Evolutionary conservation across 257 asterid genomes (phyloP), one percentile per base, ranked within the genome.

Genomic region (Lantana camara): DNA sequence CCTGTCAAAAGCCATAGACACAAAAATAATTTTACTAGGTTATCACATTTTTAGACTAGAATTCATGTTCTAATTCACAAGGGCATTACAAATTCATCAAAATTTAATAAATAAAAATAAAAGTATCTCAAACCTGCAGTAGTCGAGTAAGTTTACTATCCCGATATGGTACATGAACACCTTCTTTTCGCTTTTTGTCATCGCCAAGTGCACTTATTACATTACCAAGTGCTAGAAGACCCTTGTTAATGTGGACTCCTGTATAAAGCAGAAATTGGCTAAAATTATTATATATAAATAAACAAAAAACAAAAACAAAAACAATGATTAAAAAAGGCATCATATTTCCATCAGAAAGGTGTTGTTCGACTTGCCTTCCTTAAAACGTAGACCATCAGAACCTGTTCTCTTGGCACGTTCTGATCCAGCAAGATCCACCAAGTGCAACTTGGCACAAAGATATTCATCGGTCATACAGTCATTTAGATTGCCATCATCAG

Each of bases 391-490:
- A 58, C 97, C 97, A 70, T 87, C 91, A 50, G 97, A 90, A 23
- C 97, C 97, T 16, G 97, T 90, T 79, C 96, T 77, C 82, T 90
- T 90, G 58, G 97, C 97, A 61, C 97, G 83, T 63, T 90, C 97
- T 32, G 97, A 90, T 67, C 97, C 97, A 73, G 97, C 97, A 65
- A 90, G 96, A 75, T 90, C 97, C 68, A 90, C 97, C 82, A 87
- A 82, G 82, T 90, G 97, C 79, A 90, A 75, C 75, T 90, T 90
- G 68, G 97, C 96, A 81, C 95, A 87, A 29, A 90, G 92, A 77
- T 87, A 90, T 63, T 90, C 97, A 51, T 90, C 97, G 52, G 81
- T 68, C 80, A 83, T 70, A 75, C 78, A 73, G 35, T 87, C 95
- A 73, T 74, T 82, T 44, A 49, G 63, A 56, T 52, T 73, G 49